Conservation (phyloP, 768 basidiomycete genomes). For the Saitozyma sp. region DNA sequence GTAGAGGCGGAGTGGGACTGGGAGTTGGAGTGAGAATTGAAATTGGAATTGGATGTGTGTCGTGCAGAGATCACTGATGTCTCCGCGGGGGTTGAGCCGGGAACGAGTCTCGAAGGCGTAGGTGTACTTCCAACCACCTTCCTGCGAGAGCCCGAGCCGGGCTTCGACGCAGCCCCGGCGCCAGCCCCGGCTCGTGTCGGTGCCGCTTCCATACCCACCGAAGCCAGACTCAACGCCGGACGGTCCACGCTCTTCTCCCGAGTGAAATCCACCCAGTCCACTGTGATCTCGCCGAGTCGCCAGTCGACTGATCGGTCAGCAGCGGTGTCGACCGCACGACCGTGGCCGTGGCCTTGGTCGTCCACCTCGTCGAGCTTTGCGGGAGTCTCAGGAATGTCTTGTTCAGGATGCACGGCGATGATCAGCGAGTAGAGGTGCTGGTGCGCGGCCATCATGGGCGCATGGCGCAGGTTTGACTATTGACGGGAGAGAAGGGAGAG, state of each 20-base stretch:
- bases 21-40: neutral
- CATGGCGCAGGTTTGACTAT: no score
- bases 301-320: conserved; percentile 16
- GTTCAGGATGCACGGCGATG: conserved; percentile 15
- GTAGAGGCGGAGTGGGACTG: neutral
- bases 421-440: conserved; percentile 17
- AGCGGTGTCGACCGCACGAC: neutral
- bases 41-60: neutral
- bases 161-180: neutral
- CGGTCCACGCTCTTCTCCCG: conserved; percentile 42
- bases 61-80: neutral
- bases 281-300: conserved; percentile 45
- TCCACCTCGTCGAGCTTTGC: neutral
- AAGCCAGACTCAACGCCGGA: neutral
- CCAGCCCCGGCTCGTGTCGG: neutral
- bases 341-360: neutral
- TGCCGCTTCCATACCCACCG: neutral
- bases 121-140: neutral
- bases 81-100: no score
- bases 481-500: no score
- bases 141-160: neutral
- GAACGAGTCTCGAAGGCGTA: neutral
- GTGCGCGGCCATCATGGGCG: neutral
- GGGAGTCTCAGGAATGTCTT: no score
- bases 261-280: conserved; percentile 48